Conservation (phyloP, 257 asterid genomes). For the Primulina tabacum region DNA sequence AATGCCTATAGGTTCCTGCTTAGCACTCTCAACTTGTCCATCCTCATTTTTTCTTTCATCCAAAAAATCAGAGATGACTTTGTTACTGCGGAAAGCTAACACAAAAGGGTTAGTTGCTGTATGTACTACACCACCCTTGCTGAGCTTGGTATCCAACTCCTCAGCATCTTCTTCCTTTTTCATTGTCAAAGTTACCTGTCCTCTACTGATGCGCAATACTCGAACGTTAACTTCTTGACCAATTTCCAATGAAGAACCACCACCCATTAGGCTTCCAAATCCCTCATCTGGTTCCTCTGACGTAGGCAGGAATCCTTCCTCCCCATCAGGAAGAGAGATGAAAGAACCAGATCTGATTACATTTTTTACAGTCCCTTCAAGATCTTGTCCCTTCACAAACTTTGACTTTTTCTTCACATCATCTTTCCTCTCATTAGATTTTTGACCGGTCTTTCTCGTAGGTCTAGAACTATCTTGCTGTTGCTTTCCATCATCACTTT, state of each 20-base stretch:
- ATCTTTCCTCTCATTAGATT: slow-evolving; percentile 50
- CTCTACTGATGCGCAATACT: slow-evolving; percentile 75
- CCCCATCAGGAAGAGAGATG: slow-evolving; percentile 89
- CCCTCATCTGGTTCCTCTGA: slow-evolving; percentile 78
- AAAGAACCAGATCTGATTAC: slow-evolving; percentile 77
- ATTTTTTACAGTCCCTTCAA: slow-evolving; percentile 84
- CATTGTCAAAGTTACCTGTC: slow-evolving; percentile 84
- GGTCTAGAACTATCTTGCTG: slow-evolving; percentile 59
- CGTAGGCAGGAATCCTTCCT: slow-evolving; percentile 87
- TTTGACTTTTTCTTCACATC: slow-evolving; percentile 55
- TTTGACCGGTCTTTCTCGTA: slow-evolving; percentile 54
- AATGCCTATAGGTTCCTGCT: slow-evolving; percentile 2
- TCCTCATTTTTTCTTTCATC: slow-evolving; percentile 57
- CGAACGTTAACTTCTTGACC: slow-evolving; percentile 92
- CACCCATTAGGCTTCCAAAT: slow-evolving; percentile 55
- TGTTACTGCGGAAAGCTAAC: slow-evolving; percentile 64
- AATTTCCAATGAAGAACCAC: slow-evolving; percentile 61
- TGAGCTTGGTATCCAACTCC: slow-evolving; percentile 55
- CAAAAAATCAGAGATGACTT: slow-evolving; percentile 67
- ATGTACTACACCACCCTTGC: slow-evolving; percentile 59
- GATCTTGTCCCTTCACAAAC: slow-evolving; percentile 77
- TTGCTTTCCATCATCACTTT: slow-evolving; percentile 50
- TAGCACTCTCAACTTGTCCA: slow-evolving; percentile 28
- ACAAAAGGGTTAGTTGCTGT: slow-evolving; percentile 80
- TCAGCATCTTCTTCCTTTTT: slow-evolving; percentile 63